Conservation (phyloP, 2,329 filamentous ascomycete genomes). For the Hirsutella rhossiliensis region DNA sequence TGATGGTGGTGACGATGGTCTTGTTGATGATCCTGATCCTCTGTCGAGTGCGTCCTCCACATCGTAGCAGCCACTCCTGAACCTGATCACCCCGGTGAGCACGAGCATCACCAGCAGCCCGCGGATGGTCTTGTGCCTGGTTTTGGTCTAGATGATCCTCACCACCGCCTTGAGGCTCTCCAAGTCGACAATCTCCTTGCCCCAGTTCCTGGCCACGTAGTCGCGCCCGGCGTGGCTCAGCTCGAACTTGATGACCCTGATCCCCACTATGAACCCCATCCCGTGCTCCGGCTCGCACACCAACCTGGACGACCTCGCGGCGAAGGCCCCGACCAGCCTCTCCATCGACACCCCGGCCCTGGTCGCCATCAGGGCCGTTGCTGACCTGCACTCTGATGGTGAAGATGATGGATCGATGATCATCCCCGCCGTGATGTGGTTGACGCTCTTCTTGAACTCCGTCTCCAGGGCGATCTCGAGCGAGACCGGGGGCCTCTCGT, state of each 20-base stretch:
- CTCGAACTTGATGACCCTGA: not conserved
- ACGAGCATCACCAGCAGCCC: not conserved
- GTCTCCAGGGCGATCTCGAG: too few relatives aligned
- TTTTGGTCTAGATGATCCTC: not conserved
- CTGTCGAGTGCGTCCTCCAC: not conserved
- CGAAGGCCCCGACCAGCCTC: not conserved
- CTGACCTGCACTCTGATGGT: not conserved
- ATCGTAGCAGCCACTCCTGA: not conserved
- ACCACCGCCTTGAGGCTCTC: not conserved
- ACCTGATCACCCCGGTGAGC: not conserved
- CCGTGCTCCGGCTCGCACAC: not conserved
- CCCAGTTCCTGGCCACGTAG: not conserved
- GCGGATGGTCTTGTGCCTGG: not conserved
- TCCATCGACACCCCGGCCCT: not conserved
- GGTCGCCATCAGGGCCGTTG: not conserved
- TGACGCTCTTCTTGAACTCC: too few relatives aligned
- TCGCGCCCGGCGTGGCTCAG: not conserved
- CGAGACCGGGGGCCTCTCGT: too few relatives aligned
- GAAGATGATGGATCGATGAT: not conserved
- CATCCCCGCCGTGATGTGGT: not conserved
- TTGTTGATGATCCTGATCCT: not conserved
- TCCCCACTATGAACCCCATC: not conserved
- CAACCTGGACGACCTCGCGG: not conserved
- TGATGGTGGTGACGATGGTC: not conserved
- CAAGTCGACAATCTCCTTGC: not conserved